Conservation (phyloP, 257 asterid genomes). For the Lantana camara region DNA sequence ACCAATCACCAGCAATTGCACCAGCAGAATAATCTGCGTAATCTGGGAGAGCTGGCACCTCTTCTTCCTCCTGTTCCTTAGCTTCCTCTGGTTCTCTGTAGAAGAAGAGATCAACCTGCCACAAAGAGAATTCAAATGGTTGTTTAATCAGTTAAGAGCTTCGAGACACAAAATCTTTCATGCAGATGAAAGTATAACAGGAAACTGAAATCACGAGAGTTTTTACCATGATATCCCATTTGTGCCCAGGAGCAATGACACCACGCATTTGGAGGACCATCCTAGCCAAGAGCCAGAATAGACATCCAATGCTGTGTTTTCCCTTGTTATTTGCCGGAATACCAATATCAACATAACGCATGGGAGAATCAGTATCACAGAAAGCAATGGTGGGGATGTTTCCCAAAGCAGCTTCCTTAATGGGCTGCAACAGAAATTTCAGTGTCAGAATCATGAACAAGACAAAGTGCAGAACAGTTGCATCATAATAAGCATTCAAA, state of each 20-base stretch:
- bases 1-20: conserved; percentile 48
- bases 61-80: conserved; percentile 52
- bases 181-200: background rate
- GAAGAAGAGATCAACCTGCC: conserved; percentile 53
- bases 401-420: conserved; percentile 39
- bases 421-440: conserved; percentile 28
- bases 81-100: conserved; percentile 52
- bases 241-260: conserved; percentile 36
- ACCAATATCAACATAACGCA: conserved; percentile 41
- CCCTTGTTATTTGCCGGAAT: conserved; percentile 51
- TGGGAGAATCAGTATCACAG: conserved; percentile 49
- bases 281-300: conserved; percentile 50
- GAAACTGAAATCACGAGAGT: background rate
- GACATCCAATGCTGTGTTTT: conserved; percentile 45
- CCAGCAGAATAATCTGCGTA: conserved; percentile 43
- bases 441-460: background rate
- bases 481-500: too few species aligned
- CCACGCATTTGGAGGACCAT: conserved; percentile 51
- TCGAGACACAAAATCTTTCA: background rate
- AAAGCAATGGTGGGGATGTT: conserved; percentile 48
- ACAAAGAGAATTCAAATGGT: background rate
- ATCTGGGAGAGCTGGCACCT: conserved; percentile 41
- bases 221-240: conserved; percentile 48
- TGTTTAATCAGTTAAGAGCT: background rate
- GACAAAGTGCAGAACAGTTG: too few species aligned